Base-by-base conservation (phyloP, 768 basidiomycete species). In the Rhodocollybia butyracea region DNA sequence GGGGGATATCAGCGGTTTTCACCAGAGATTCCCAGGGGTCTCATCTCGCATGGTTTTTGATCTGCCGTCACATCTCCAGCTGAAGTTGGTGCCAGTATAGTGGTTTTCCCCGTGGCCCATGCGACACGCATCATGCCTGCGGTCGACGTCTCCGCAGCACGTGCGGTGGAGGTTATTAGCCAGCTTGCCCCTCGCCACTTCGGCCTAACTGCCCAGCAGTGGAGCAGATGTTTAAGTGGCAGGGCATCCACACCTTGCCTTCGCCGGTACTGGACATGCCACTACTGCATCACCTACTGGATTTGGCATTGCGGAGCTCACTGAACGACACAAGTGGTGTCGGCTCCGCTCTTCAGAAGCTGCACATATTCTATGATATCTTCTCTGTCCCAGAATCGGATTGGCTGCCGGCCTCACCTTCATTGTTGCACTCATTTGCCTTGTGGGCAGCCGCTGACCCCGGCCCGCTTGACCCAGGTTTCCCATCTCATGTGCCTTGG, bases 371-470 rank as follows among this genome's bases (percentile, higher is more conserved):
- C n/a, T n/a, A n/a, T n/a, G n/a, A n/a, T n/a, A n/a, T n/a, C n/a
- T n/a, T n/a, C n/a, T n/a, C n/a, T 67, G 57, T 72, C 8, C 57
- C 70, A 0, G 70, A 72, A 57, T 3, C 10, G 0, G 43, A 55
- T 3, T 53, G 67, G 2, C 59, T 72, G 0, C 69, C 63, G 5
- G 69, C 70, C 0, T 64, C 65, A 5, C 67, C 67, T 32, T 27
- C 36, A 2, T 31, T 72, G 3, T 60, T 74, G 0, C 66, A 75
- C 53, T 73, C 69, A 17, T 74, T 76, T 47, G 46, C 63, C 0
- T 45, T 74, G 0, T 76, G 72, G 72, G 69, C 71, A 2, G 63
- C 13, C 52, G 0, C n/a, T n/a, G n/a, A n/a, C n/a, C n/a, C n/a
- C n/a, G n/a, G n/a, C n/a, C n/a, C n/a, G n/a, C 3, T 46, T 1